A percentile compares a stretch with the other conserved stretches of the same genome.
Evolutionary conservation across 805 yeast genomes (phyloP).

Genomic region (Dipodascus albidus): DNA sequence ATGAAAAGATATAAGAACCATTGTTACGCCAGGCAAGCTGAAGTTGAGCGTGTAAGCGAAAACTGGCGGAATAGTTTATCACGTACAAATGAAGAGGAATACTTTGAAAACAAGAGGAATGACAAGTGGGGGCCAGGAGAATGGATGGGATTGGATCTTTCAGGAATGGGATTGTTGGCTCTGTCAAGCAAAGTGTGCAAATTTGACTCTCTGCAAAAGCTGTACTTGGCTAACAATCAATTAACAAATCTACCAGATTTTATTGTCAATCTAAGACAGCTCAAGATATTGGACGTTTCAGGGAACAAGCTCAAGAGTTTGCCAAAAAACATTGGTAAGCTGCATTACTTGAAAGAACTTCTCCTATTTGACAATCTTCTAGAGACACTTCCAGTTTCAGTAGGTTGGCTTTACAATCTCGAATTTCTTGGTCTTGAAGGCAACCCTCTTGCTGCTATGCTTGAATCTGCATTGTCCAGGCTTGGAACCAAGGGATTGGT

Average conservation of each 20-base stretch:
- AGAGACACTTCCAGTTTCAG: neutral
- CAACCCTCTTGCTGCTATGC: neutral
- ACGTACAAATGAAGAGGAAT: neutral
- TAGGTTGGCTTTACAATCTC: neutral
- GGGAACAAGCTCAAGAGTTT: neutral
- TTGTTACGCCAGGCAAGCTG: neutral
- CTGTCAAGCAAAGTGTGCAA: neutral
- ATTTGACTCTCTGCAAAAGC: neutral
- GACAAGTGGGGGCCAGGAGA: neutral
- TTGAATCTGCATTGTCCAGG: neutral
- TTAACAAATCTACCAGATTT: neutral
- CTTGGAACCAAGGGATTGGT: neutral
- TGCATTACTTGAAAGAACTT: neutral
- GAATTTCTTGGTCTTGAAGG: neutral
- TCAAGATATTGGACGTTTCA: neutral
- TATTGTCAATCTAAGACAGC: neutral
- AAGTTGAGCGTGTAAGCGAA: neutral
- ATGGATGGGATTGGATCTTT: neutral
- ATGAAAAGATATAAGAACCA: neutral
- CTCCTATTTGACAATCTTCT: neutral
- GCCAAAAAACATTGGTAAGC: neutral
- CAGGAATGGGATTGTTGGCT: neutral
- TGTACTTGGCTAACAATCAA: neutral
- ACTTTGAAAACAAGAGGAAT: neutral
- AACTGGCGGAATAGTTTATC: neutral